phyloP scores from a whole-genome alignment of 306 rosid species.

The Trifolium subterraneum region DNA sequence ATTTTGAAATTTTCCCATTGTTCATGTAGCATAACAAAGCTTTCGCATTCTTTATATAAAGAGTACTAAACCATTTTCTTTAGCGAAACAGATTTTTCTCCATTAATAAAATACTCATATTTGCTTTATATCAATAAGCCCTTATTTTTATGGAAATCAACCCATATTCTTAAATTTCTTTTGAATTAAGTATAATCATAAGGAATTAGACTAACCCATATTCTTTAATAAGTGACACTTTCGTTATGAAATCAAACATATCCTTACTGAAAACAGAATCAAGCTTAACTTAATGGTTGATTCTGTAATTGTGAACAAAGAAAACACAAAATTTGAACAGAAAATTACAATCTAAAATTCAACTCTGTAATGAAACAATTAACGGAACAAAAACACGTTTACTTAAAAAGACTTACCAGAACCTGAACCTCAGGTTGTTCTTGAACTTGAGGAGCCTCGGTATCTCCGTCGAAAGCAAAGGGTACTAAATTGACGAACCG shows the following conservation, averaged over 20 bases:
- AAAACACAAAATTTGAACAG: not conserved
- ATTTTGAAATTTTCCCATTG: too few species aligned
- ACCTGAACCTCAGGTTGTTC: constrained; percentile 54
- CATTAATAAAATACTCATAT: too few species aligned
- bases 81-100: too few species aligned
- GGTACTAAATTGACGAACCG: constrained; percentile 56
- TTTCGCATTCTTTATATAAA: too few species aligned
- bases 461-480: constrained; percentile 59
- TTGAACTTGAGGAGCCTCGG: constrained; percentile 58
- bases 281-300: constrained; percentile 2
- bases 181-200: too few species aligned
- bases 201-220: too few species aligned
- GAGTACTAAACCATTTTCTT: too few species aligned
- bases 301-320: not conserved
- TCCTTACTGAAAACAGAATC: not conserved
- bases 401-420: constrained; percentile 29
- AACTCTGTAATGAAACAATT: not conserved
- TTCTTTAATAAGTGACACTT: not conserved
- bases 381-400: not conserved
- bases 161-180: too few species aligned
- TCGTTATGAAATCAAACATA: not conserved
- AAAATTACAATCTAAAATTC: not conserved
- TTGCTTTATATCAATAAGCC: too few species aligned
- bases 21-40: too few species aligned
- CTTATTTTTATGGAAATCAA: too few species aligned